Evolutionary conservation across 768 basidiomycete species (phyloP).

Genomic region (Cystobasidiopsis lactophilus): DNA sequence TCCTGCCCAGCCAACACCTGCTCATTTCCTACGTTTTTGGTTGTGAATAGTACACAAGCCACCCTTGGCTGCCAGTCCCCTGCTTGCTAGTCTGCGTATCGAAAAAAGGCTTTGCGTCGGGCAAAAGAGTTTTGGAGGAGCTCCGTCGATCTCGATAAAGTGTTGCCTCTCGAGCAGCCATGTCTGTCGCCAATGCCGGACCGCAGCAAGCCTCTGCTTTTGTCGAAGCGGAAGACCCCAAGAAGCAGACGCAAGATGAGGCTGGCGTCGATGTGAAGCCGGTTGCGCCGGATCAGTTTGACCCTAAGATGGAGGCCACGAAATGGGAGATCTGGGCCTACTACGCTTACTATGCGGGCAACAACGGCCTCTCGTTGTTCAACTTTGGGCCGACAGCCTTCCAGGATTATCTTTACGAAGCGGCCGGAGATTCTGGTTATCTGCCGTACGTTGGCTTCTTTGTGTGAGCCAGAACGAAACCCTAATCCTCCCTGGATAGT

Average conservation of each 20-base stretch:
- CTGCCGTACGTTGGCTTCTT: not conserved
- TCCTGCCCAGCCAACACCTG: too few relatives aligned
- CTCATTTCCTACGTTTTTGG: too few relatives aligned
- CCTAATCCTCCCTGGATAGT: not conserved
- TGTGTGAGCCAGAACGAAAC: not conserved
- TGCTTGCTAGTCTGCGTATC: too few relatives aligned
- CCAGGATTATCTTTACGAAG: constrained; percentile 6
- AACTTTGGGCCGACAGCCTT: not conserved
- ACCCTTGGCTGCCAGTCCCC: too few relatives aligned
- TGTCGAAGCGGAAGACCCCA: constrained; percentile 34
- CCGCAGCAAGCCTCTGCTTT: constrained; percentile 17
- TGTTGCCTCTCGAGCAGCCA: too few relatives aligned
- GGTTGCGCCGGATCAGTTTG: not conserved
- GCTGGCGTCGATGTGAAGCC: not conserved
- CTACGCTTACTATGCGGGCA: constrained; percentile 2
- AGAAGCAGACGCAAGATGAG: constrained; percentile 17
- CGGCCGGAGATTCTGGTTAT: constrained; percentile 2
- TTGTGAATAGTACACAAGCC: too few relatives aligned
- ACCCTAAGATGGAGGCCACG: not conserved
- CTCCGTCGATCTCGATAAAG: too few relatives aligned
- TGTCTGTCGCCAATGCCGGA: not conserved
- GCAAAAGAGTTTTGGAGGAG: too few relatives aligned
- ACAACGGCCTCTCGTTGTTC: constrained; percentile 1
- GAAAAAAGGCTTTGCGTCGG: too few relatives aligned
- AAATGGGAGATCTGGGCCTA: not conserved